Percentiles rank a stretch among this genome's conserved stretches.
Conservation (phyloP, 768 basidiomycete species). For the Cantharellus cinnabarinus region DNA sequence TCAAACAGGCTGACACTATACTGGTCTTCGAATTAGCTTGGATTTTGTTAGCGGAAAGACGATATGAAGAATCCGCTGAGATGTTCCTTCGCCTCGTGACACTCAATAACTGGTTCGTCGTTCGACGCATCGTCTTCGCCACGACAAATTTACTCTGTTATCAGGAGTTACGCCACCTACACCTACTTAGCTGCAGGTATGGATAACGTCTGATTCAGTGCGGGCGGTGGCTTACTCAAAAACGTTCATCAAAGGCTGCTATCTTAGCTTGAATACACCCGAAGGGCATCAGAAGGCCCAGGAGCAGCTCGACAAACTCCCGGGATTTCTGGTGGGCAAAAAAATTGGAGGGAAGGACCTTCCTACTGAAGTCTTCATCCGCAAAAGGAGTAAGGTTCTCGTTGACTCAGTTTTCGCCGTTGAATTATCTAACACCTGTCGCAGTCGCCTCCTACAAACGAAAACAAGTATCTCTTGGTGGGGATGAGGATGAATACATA, state of each 20-base stretch:
- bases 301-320: constrained; percentile 39
- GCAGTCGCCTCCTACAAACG: constrained; percentile 55
- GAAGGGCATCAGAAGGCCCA: constrained; percentile 31
- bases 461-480: constrained; percentile 38
- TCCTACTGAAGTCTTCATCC: constrained; percentile 57
- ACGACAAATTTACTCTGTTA: not conserved
- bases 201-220: not conserved
- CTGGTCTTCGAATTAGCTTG: constrained; percentile 62
- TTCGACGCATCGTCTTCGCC: not conserved
- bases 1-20: constrained; percentile 56
- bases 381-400: constrained; percentile 42
- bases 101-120: constrained; percentile 44
- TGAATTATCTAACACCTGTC: constrained; percentile 1
- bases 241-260: constrained; percentile 28
- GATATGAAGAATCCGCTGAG: constrained; percentile 48
- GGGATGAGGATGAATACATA: constrained; percentile 29
- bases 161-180: constrained; percentile 62
- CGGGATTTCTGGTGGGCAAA: constrained; percentile 34
- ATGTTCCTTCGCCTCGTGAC: constrained; percentile 42
- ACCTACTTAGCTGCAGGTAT: constrained; percentile 52
- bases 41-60: constrained; percentile 42
- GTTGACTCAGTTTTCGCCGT: not conserved
- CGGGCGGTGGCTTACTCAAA: not conserved
- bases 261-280: constrained; percentile 34
- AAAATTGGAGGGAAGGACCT: constrained; percentile 47